A percentile compares a stretch with the other conserved stretches of the same genome.
phyloP scores from a whole-genome alignment of 345 rosid species.

The Heritiera fomes region DNA sequence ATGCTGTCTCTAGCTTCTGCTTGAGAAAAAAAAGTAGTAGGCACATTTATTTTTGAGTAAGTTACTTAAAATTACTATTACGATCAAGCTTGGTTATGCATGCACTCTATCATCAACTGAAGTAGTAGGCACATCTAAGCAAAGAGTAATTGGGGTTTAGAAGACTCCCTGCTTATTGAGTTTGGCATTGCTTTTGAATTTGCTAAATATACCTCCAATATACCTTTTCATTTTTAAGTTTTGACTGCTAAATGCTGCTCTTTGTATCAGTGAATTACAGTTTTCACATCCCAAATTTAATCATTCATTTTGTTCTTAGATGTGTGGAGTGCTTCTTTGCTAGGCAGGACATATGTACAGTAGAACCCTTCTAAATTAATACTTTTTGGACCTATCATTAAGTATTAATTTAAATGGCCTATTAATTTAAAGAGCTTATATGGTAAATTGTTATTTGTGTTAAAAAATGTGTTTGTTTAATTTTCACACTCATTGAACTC shows the following conservation, averaged over 20 bases:
- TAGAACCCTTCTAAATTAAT: no score
- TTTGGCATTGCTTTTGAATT: constrained; percentile 7
- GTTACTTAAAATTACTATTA: neutral
- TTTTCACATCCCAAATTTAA: neutral
- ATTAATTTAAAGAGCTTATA: no score
- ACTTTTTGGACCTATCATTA: no score
- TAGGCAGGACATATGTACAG: neutral
- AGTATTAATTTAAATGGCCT: no score
- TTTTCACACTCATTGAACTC: no score
- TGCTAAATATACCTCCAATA: neutral
- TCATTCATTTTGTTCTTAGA: neutral
- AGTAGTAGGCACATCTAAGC: neutral
- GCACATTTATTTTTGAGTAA: no score
- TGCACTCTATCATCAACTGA: neutral
- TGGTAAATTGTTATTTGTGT: no score
- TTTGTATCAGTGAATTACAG: neutral
- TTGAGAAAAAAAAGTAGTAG: neutral
- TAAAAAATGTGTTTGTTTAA: no score
- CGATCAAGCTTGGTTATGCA: neutral
- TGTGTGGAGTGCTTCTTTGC: neutral
- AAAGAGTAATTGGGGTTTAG: neutral
- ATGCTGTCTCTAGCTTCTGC: neutral
- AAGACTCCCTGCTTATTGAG: neutral
- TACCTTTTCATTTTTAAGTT: neutral
- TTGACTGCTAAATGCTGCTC: neutral